Conservation (phyloP, 306 rosid genomes). For the Luffa aegyptiaca region DNA sequence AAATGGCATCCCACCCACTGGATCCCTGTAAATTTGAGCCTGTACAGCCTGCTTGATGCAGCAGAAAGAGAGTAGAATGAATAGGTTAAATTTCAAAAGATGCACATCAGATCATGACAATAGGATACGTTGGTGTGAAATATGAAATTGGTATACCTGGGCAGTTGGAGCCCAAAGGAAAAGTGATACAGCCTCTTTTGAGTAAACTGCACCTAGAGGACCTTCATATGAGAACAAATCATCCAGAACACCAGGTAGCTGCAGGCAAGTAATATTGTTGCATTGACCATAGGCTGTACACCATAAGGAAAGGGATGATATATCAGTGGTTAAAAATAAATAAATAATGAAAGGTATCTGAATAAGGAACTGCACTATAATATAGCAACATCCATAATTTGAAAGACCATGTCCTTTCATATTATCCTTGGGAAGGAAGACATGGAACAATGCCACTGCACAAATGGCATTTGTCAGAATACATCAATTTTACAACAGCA, state of each 20-base stretch:
- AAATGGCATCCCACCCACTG: constrained; percentile 49
- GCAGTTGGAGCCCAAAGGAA: constrained; percentile 96
- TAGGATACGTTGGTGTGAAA: neutral
- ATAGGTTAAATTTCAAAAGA: neutral
- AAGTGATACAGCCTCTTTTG: constrained; percentile 60
- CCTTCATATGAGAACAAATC: constrained; percentile 76
- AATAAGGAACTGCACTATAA: neutral
- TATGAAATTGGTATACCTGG: constrained; percentile 38
- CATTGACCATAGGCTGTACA: constrained; percentile 59
- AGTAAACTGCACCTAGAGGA: constrained; percentile 72
- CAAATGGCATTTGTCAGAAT: neutral
- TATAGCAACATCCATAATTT: neutral
- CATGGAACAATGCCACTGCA: neutral
- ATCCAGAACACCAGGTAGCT: constrained; percentile 87
- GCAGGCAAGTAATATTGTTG: constrained; percentile 67
- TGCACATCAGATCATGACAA: neutral
- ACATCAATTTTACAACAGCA: neutral
- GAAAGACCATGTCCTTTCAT: neutral
- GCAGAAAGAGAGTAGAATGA: constrained; percentile 1
- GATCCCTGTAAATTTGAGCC: constrained; percentile 48
- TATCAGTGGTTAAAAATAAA: constrained; percentile 4
- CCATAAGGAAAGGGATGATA: constrained; percentile 14
- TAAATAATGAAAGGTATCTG: neutral
- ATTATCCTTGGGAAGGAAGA: neutral
- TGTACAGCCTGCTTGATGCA: constrained; percentile 42